phyloP scores from a whole-genome alignment of 306 rosid genomes.

The Benincasa hispida region DNA sequence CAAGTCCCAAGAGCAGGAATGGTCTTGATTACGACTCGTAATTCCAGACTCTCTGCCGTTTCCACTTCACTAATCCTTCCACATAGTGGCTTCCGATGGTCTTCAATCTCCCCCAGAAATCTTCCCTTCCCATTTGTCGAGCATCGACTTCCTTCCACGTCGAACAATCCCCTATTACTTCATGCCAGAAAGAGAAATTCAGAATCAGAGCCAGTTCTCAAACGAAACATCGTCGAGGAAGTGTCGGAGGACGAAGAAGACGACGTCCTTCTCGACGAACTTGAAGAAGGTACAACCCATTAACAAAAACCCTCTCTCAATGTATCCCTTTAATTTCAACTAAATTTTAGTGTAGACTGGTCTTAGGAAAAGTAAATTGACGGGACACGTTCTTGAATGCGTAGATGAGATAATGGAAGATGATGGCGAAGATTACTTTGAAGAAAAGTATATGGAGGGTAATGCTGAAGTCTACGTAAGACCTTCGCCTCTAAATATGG shows the following conservation, averaged over 20 bases:
- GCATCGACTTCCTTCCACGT: constrained; percentile 14
- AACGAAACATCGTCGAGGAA: constrained; percentile 41
- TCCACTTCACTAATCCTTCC: constrained; percentile 14
- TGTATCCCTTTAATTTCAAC: neutral
- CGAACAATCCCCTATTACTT: constrained; percentile 11
- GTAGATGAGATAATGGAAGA: constrained; percentile 30
- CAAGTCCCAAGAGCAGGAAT: constrained; percentile 12
- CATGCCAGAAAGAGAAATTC: constrained; percentile 33
- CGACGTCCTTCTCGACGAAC: constrained; percentile 14
- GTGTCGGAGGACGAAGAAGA: constrained; percentile 39
- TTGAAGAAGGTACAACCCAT: constrained; percentile 20
- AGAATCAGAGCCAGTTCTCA: constrained; percentile 42
- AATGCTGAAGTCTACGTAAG: constrained; percentile 52
- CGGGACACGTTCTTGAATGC: constrained; percentile 16
- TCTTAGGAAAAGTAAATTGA: neutral
- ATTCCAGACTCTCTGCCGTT: constrained; percentile 11
- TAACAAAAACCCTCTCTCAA: neutral
- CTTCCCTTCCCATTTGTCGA: constrained; percentile 10
- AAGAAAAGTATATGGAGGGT: constrained; percentile 20
- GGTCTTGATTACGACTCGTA: constrained; percentile 21
- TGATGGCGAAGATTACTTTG: constrained; percentile 27
- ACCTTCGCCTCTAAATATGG: neutral
- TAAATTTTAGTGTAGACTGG: neutral
- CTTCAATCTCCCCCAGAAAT: constrained; percentile 6
- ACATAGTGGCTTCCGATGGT: constrained; percentile 1